These are phyloP conservation scores for Hortiboletus flavorubellus DNA, from an alignment of 768 basidiomycete genomes.

Conservation along the genomic window DNA sequence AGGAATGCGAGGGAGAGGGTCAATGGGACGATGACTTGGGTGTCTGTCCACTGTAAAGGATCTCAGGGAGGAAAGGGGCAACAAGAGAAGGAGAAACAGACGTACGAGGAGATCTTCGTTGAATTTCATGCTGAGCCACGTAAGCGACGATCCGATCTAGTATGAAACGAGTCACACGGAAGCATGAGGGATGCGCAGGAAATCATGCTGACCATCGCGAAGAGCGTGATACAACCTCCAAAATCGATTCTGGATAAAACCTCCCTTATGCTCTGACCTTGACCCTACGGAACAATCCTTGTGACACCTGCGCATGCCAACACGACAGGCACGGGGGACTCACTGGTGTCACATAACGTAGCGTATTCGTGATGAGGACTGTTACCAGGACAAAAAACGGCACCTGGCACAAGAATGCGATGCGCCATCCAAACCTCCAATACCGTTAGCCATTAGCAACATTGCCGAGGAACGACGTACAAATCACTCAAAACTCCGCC, in stretches of 20 bases:
- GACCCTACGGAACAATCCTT: conserved; percentile 43
- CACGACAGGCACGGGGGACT: conserved; percentile 11
- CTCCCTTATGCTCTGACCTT: conserved; percentile 58
- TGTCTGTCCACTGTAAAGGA: conserved; percentile 48
- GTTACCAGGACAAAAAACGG: conserved; percentile 55
- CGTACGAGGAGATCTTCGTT: conserved; percentile 60
- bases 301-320: not conserved
- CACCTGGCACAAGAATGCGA: conserved; percentile 70
- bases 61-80: too few relatives aligned
- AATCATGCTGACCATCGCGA: conserved; percentile 46
- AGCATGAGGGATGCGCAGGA: not conserved
- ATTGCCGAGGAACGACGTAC: conserved; percentile 5
- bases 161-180: not conserved
- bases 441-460: not conserved
- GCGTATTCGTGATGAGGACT: conserved; percentile 47
- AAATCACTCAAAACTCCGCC: conserved; percentile 20
- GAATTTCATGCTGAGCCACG: conserved; percentile 69
- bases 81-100: not conserved
- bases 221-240: conserved; percentile 58
- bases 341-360: conserved; percentile 67
- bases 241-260: conserved; percentile 80
- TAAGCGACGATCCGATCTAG: conserved; percentile 56
- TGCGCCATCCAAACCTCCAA: conserved; percentile 36
- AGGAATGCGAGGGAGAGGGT: conserved; percentile 42
- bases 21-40: conserved; percentile 49